These are phyloP conservation scores for Fomitopsis serialis DNA, from an alignment of 768 basidiomycete species.

Conservation along the genomic window DNA sequence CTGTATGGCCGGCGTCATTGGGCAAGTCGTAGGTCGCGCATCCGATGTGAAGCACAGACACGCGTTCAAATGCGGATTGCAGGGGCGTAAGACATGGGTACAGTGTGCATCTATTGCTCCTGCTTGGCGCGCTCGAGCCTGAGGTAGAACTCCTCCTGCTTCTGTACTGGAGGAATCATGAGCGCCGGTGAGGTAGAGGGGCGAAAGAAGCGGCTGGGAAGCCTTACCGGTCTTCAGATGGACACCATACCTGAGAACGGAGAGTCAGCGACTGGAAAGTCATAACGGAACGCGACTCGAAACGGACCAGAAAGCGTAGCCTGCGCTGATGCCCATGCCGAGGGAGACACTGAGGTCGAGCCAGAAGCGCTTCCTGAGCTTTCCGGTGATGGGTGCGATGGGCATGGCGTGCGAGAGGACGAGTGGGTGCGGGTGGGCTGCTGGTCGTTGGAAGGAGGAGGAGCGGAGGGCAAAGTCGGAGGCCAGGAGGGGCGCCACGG, in stretches of 20 bases:
- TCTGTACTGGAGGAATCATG: conserved; percentile 48
- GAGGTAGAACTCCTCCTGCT: conserved; percentile 82
- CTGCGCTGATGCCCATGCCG: conserved; percentile 70
- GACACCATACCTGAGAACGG: conserved; percentile 65
- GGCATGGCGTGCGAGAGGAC: conserved; percentile 43
- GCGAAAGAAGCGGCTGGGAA: background rate
- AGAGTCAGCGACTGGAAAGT: conserved; percentile 20
- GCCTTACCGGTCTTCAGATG: conserved; percentile 74
- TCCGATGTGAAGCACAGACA: no score
- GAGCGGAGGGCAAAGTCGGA: conserved; percentile 1
- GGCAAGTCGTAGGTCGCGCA: no score
- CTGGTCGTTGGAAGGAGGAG: background rate
- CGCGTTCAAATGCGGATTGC: background rate
- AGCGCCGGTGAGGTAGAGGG: conserved; percentile 1
- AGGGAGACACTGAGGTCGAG: conserved; percentile 72
- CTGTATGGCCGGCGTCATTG: background rate
- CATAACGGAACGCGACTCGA: conserved; percentile 11
- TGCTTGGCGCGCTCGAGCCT: conserved; percentile 65
- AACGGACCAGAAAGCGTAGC: conserved; percentile 82
- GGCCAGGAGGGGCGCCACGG: conserved; percentile 6
- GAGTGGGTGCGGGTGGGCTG: conserved; percentile 1
- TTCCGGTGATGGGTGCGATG: conserved; percentile 90
- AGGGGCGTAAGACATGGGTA: background rate
- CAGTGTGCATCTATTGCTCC: conserved; percentile 10
- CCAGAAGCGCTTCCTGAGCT: conserved; percentile 90